Evolutionary conservation across 495 filamentous ascomycete genomes (phyloP).

Genomic region (Haplographium delicatum): DNA sequence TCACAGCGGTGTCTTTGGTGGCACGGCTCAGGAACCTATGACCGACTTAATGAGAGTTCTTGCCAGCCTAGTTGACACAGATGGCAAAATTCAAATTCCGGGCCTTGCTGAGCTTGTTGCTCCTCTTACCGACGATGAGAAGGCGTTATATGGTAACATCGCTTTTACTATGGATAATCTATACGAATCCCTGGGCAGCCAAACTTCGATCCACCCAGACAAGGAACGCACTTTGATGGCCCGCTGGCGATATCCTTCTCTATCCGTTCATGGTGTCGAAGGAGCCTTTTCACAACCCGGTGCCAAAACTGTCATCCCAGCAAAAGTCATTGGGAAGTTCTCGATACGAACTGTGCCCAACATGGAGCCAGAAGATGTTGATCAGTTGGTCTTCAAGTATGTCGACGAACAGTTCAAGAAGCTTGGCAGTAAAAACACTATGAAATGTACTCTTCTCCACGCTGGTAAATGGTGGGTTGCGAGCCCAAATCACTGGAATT

Average conservation of each 20-base stretch:
- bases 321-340: conserved; percentile 97
- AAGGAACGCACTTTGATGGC: conserved; percentile 92
- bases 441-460: conserved; percentile 77
- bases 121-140: conserved; percentile 79
- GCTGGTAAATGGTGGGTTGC: conserved; percentile 98
- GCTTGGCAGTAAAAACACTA: conserved; percentile 82
- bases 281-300: conserved; percentile 91
- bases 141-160: conserved; percentile 76
- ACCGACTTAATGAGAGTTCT: conserved; percentile 85
- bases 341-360: conserved; percentile 94
- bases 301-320: conserved; percentile 97
- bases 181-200: conserved; percentile 81
- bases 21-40: conserved; percentile 95
- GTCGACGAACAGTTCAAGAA: conserved; percentile 75
- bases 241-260: conserved; percentile 86
- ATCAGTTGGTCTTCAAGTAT: conserved; percentile 74
- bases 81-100: conserved; percentile 85
- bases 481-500: conserved; percentile 97
- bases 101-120: conserved; percentile 90
- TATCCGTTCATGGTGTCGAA: conserved; percentile 95
- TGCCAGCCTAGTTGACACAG: conserved; percentile 73
- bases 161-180: conserved; percentile 94
- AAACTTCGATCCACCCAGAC: conserved; percentile 75
- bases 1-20: conserved; percentile 94
- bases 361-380: conserved; percentile 90